phyloP scores from a whole-genome alignment of 2,329 filamentous ascomycete genomes.

The Colletotrichum siamense region DNA sequence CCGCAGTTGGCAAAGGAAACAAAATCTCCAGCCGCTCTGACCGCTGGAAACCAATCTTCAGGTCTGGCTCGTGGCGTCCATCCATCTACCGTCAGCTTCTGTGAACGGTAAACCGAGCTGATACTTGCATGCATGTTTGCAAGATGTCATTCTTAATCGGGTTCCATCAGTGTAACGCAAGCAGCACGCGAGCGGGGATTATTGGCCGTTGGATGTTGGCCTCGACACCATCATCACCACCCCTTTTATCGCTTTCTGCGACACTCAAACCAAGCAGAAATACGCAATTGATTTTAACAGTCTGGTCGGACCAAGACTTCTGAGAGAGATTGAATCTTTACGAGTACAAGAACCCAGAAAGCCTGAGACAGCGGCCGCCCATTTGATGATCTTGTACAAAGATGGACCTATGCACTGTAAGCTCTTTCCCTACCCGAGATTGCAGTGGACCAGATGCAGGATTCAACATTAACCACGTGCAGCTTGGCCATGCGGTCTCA shows the following conservation, averaged over 20 bases:
- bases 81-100: background rate
- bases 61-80: background rate
- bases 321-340: background rate
- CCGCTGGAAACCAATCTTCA: background rate
- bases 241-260: background rate
- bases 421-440: background rate
- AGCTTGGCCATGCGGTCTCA: background rate
- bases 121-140: background rate
- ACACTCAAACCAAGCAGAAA: background rate
- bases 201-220: background rate
- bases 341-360: background rate
- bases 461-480: background rate
- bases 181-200: slow-evolving; percentile 36
- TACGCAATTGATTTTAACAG: background rate
- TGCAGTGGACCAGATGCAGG: background rate
- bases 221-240: background rate
- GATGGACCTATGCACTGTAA: background rate
- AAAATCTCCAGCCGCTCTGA: background rate
- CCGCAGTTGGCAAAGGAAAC: background rate
- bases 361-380: background rate
- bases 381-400: background rate
- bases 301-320: background rate
- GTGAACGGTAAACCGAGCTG: background rate
- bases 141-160: background rate
- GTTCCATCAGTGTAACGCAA: background rate